phyloP scores from a whole-genome alignment of 2,329 filamentous ascomycete genomes.

The Rutstroemia sp. region DNA sequence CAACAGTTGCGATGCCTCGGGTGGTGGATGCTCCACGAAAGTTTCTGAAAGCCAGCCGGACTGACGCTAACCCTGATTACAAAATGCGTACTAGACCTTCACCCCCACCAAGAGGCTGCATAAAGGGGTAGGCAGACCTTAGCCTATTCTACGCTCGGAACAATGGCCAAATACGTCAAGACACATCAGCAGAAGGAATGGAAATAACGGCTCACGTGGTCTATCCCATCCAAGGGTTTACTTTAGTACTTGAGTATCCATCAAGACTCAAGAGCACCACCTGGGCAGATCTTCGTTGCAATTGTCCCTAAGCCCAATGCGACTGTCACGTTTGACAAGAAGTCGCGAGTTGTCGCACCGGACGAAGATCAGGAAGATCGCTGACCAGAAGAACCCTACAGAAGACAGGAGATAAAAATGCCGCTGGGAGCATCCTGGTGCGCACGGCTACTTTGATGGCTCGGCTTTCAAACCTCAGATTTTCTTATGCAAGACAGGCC shows the following conservation, averaged over 20 bases:
- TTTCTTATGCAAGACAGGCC: constrained; percentile 1
- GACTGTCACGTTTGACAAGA: background rate
- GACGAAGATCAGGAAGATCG: background rate
- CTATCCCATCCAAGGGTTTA: background rate
- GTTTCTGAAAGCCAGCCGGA: background rate
- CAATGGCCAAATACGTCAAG: constrained; percentile 4
- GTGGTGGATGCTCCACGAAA: background rate
- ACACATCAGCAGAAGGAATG: constrained; percentile 1
- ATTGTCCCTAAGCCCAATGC: background rate
- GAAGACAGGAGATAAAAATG: background rate
- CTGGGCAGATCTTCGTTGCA: background rate
- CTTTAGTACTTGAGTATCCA: background rate
- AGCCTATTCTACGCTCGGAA: background rate
- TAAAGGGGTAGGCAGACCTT: constrained; percentile 7
- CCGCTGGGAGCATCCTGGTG: background rate
- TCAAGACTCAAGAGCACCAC: background rate
- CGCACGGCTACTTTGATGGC: background rate
- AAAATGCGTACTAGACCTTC: background rate
- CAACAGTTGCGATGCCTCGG: background rate
- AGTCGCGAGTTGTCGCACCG: background rate
- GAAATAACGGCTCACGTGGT: constrained; percentile 2
- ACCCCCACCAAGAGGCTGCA: constrained; percentile 6
- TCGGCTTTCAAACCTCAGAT: background rate
- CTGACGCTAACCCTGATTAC: constrained; percentile 1
- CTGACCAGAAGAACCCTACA: background rate